Evolutionary conservation across 805 yeast genomes (phyloP), one percentile per base, ranked within the genome.

Genomic region (Saccharomyces paradoxus): DNA sequence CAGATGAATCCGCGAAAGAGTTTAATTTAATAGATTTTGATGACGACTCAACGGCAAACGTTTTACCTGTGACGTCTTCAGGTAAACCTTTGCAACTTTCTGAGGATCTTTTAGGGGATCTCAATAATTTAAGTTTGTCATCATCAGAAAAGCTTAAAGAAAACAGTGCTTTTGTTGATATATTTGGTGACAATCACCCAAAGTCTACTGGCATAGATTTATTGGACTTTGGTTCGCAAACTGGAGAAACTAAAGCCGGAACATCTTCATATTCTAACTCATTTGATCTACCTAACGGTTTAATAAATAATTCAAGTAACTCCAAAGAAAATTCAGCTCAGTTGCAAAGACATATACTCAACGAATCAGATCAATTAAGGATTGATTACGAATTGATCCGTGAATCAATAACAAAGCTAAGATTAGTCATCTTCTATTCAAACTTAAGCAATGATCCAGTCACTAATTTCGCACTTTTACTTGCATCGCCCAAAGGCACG

Each of bases 21-120:
- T 75, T 79, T 41, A 81, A 82, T 55, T 75, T 89, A 61, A 86
- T 90, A 57, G 96, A 89, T 65, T 82, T 89, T 61, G 95, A 81
- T 64, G 89, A 82, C 60, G 83, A 77, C 50, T 68, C 69, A 37
- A 68, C 47, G 2, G 26, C 49, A 17, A 37, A 17, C 4, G 41
- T 26, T 32, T 31, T 49, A 13, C 26, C 68, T 1, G 47, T 67
- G 12, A 60, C 64, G 6, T 58, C 61, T 8, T 49, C 49, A 12
- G 9, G 17, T 8, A 49, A 17, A 9, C 9, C 48, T 24, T 62
- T 55, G 8, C 48, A 55, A 29, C 31, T 59, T 28, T 30, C 54
- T 41, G 50, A 82, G 53, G 96, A 90, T 67, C 76, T 91, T 58
- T 75, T 90, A 56, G 83, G 87, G 51, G 94, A 85, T 59, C 73